These are phyloP conservation scores for Leccinum incarnatum DNA, from an alignment of 768 basidiomycete species.

Conservation along the genomic window DNA sequence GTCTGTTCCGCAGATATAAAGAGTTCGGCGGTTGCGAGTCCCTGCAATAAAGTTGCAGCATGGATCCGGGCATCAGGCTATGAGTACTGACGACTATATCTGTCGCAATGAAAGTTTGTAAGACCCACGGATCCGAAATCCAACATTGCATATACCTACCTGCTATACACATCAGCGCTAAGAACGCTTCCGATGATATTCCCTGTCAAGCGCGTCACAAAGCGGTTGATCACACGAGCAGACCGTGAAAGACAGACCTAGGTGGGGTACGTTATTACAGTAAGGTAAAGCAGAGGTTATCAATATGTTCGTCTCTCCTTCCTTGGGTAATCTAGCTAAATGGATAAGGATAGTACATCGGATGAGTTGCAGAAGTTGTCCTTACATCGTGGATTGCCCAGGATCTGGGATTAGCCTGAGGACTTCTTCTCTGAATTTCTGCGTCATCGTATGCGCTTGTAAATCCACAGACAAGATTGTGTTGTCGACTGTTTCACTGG, in stretches of 20 bases:
- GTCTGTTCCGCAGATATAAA: slow-evolving; percentile 97
- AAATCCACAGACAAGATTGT: neutral
- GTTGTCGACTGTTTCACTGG: neutral
- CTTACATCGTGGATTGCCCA: slow-evolving; percentile 49
- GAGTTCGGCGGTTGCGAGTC: slow-evolving; percentile 81
- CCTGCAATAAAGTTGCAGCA: slow-evolving; percentile 26
- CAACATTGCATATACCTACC: slow-evolving; percentile 49
- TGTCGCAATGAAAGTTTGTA: slow-evolving; percentile 22
- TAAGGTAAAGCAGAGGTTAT: slow-evolving; percentile 96
- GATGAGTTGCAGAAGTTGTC: slow-evolving; percentile 1
- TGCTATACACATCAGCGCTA: slow-evolving; percentile 95
- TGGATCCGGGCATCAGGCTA: neutral
- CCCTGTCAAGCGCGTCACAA: slow-evolving; percentile 38
- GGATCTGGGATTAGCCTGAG: slow-evolving; percentile 52
- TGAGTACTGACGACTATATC: slow-evolving; percentile 56
- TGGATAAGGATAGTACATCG: neutral
- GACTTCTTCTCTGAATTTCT: slow-evolving; percentile 53
- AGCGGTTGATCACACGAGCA: slow-evolving; percentile 6
- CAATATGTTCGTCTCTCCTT: slow-evolving; percentile 84
- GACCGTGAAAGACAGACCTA: slow-evolving; percentile 52
- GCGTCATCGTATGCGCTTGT: slow-evolving; percentile 39
- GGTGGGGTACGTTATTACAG: slow-evolving; percentile 96
- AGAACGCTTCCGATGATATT: slow-evolving; percentile 95
- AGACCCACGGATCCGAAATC: neutral
- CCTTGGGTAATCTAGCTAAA: slow-evolving; percentile 61